Evolutionary conservation across 768 basidiomycete genomes (phyloP), one percentile per base, ranked within the genome.

Genomic region (Rhizopogon rudus): DNA sequence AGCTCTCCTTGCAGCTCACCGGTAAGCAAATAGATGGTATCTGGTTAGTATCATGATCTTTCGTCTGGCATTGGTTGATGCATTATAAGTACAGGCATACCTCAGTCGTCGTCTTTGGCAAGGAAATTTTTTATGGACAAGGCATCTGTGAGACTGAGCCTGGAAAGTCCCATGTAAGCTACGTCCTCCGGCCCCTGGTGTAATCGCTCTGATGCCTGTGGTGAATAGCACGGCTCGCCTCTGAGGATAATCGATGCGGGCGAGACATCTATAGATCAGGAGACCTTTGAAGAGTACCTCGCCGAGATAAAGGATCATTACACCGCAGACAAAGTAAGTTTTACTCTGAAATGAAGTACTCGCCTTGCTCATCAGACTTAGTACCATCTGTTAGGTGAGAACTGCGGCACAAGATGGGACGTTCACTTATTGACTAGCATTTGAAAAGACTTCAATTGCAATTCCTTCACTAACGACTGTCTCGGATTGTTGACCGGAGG

Each of bases 11-110:
- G 45, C 88, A 88, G 69, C 77, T 97, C 40, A 89, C 88, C 0
- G 95, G 95, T 5, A 81, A 83, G 51, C 92, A 94, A 69, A 92
- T 97, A 52, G 91, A 97, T 58, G 95, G 95, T 0, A 84, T 98
- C 51, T 98, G 95, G 94, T 91, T 53, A 60, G 80, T 69, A 52
- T 29, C 6, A 12, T 20, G 29, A 37, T 29, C 20, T 60, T 20
- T 35, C 54, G 22, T 29, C 33, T 39, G 4, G 20, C 31, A 12
- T 33, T 49, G 14, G 22, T 20, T 48, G 33, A 22, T 8, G 7
- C 41, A 44, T 44, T 33, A 40, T 40, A 61, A 58, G 53, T 57
- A 48, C 60, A 91, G 93, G 93, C 95, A 98, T 71, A 96, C 95
- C 0, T 93, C 91, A 14, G 80, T 98, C 20, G 93, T 97, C 44